These are phyloP conservation scores for Pseudogymnoascus sp. DNA, from an alignment of 2,329 filamentous ascomycete genomes.

Conservation along the genomic window DNA sequence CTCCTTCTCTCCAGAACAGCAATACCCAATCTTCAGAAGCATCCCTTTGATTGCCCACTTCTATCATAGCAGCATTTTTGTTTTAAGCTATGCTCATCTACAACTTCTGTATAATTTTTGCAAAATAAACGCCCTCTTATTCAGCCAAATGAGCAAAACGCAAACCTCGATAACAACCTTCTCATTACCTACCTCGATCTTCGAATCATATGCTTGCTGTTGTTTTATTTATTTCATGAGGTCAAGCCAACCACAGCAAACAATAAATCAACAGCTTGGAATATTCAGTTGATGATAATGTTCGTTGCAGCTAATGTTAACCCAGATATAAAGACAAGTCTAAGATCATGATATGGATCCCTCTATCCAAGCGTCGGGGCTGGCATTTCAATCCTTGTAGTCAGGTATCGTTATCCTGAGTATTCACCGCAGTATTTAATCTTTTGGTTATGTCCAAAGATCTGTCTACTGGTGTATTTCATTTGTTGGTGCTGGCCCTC, in stretches of 20 bases:
- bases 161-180: not conserved
- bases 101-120: not conserved
- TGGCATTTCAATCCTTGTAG: no score
- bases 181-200: not conserved
- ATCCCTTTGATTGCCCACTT: not conserved
- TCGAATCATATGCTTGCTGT: not conserved
- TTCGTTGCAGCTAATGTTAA: not conserved
- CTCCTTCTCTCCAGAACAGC: not conserved
- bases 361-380: not conserved
- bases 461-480: not conserved
- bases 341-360: not conserved
- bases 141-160: not conserved
- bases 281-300: not conserved
- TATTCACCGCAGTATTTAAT: not conserved
- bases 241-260: not conserved
- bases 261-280: not conserved
- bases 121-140: not conserved
- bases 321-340: not conserved
- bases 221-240: not conserved
- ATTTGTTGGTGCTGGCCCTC: not conserved
- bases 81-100: not conserved
- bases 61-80: not conserved
- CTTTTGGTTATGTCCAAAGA: not conserved
- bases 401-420: no score
- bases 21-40: not conserved